Conservation (phyloP, 148 eudicot species). For the Hydrangea macrophylla region DNA sequence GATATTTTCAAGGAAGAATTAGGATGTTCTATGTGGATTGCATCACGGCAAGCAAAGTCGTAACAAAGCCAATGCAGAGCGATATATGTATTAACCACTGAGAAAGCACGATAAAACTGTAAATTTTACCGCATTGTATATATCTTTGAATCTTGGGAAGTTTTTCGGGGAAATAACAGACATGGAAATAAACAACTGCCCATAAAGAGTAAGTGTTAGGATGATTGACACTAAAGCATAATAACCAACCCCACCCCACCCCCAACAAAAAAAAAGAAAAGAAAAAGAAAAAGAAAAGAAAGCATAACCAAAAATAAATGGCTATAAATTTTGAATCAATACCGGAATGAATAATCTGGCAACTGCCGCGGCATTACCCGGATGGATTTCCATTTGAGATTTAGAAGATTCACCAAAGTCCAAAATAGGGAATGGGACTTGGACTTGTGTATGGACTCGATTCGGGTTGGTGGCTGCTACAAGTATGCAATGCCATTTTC, state of each 20-base stretch:
- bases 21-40: neutral
- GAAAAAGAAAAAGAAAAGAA: too few relatives aligned
- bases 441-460: neutral
- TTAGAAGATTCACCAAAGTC: neutral
- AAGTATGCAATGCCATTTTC: slow-evolving; percentile 22
- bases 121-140: slow-evolving; percentile 17
- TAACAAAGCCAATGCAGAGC: neutral
- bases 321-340: neutral
- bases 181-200: slow-evolving; percentile 22
- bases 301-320: neutral
- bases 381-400: neutral
- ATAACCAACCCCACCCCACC: neutral
- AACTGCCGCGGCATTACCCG: neutral
- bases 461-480: slow-evolving; percentile 12
- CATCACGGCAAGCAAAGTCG: neutral
- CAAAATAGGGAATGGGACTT: neutral
- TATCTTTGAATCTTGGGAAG: slow-evolving; percentile 4
- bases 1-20: neutral
- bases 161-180: slow-evolving; percentile 17
- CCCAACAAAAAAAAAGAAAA: too few relatives aligned
- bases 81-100: neutral
- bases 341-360: slow-evolving; percentile 14
- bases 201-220: neutral
- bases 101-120: neutral
- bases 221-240: neutral